Base-by-base conservation (phyloP, 352 stramenopile species). In the Pythium vanterpoolii region DNA sequence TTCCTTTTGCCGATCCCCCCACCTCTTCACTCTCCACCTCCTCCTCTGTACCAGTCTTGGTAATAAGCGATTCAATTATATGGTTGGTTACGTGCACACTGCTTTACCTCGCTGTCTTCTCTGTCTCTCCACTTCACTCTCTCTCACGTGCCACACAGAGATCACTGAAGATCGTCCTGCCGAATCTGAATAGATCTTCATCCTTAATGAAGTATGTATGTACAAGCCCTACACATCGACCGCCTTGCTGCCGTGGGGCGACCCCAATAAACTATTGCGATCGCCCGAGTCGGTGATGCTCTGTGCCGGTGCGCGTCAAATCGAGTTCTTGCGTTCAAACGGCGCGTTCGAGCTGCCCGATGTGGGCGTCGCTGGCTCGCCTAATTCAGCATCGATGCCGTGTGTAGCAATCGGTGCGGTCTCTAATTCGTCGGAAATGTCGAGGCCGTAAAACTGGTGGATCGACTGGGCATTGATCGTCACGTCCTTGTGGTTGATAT, bases 401-500 rank as follows among this genome's bases (percentile, higher is more conserved):
- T 59, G 23, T 3, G 51, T 31, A 1, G 6, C 28, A 19, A 48
- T n/a, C 8, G 38, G 40, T 16, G 23, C 28, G 1, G 36, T 38
- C 46, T 30, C 34, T 18, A 38, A 21, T n/a, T 28, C 21, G 13
- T 63, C 48, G 13, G 66, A 71, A 14, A 82, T 57, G 43, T 80
- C 69, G 36, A 86, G 28, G 39, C 69, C 66, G 68, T 93, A 93
- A 54, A 77, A 87, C 47, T 87, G 73, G 50, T 82, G 44, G 47
- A 82, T 83, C 19, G 72, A 74, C 71, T 90, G 86, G 26, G 73
- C 64, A n/a, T 73, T 86, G 8, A 91, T 65, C 43, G 73, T 58
- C 30, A 74, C 66, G 64, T 92, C 80, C 60, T 90, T 91, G 76
- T 76, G 53, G 71, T 94, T 94, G 57, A 94, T 89, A 54, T 94